A percentile compares a stretch with the other conserved stretches of the same genome.
phyloP scores from a whole-genome alignment of 2,329 filamentous ascomycete species.

The Neurospora sp. region DNA sequence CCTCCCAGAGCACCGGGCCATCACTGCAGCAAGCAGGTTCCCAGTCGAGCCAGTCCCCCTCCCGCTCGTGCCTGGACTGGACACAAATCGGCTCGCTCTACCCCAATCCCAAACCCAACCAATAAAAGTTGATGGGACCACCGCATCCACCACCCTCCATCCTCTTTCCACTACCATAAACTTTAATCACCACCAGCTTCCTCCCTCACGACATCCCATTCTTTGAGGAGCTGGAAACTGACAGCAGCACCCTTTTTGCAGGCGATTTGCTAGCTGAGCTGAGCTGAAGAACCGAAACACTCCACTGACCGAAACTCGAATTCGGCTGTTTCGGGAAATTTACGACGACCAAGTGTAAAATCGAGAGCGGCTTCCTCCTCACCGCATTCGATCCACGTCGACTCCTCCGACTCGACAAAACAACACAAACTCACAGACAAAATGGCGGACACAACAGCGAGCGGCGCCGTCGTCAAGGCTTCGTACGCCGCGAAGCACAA shows the following conservation, averaged over 20 bases:
- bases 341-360: slow-evolving; percentile 2
- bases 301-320: not conserved
- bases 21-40: not conserved
- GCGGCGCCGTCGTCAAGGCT: slow-evolving; percentile 37
- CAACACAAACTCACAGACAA: slow-evolving; percentile 13
- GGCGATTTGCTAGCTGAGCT: not conserved
- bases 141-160: not conserved
- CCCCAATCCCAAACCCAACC: not conserved
- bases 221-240: not conserved
- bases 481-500: slow-evolving; percentile 74
- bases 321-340: slow-evolving; percentile 1
- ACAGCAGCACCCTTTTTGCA: not conserved
- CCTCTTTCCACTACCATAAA: not conserved
- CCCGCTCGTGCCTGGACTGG: not conserved
- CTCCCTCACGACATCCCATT: not conserved
- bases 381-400: slow-evolving; percentile 4
- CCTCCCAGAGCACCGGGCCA: not conserved
- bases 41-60: not conserved
- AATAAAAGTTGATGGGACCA: not conserved
- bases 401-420: slow-evolving; percentile 1
- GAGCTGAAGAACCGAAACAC: not conserved
- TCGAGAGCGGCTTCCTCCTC: not conserved
- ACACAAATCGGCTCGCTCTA: not conserved
- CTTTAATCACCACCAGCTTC: not conserved
- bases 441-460: slow-evolving; percentile 40